phyloP scores from a whole-genome alignment of 768 basidiomycete genomes.

The Candolleomyces aberdarensis region DNA sequence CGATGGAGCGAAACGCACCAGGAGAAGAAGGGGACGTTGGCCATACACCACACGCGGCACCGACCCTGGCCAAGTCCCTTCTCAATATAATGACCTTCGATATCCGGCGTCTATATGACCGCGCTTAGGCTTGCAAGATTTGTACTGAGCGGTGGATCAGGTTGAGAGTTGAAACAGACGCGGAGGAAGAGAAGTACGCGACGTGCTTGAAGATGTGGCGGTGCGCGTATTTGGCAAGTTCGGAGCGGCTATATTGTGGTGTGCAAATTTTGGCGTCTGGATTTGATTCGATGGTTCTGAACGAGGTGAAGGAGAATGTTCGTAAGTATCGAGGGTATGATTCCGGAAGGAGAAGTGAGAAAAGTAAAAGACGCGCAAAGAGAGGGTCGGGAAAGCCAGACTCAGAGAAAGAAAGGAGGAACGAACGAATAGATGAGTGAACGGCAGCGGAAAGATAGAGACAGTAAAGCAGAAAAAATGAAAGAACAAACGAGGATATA shows the following conservation, averaged over 20 bases:
- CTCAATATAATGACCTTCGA: slow-evolving; percentile 56
- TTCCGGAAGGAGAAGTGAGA: neutral
- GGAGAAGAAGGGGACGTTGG: neutral
- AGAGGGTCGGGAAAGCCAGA: no score
- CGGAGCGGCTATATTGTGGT: slow-evolving; percentile 54
- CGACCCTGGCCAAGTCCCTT: slow-evolving; percentile 35
- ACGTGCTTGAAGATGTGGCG: slow-evolving; percentile 62
- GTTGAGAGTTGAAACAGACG: neutral
- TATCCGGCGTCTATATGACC: slow-evolving; percentile 46
- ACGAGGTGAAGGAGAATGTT: neutral
- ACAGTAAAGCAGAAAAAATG: no score
- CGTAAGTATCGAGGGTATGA: neutral
- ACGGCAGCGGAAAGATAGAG: no score
- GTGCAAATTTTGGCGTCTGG: neutral
- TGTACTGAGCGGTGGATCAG: slow-evolving; percentile 34
- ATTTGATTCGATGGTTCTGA: neutral
- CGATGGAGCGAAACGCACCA: neutral
- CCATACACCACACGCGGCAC: slow-evolving; percentile 13
- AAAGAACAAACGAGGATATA: no score
- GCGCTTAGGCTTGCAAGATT: slow-evolving; percentile 49
- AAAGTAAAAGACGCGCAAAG: no score
- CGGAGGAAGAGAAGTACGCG: slow-evolving; percentile 32
- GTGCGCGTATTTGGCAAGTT: slow-evolving; percentile 64
- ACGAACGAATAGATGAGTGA: no score
- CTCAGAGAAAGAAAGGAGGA: no score